A percentile compares a stretch with the other conserved stretches of the same genome.
phyloP scores from a whole-genome alignment of 306 rosid genomes.

The Cicer chorassanicum region DNA sequence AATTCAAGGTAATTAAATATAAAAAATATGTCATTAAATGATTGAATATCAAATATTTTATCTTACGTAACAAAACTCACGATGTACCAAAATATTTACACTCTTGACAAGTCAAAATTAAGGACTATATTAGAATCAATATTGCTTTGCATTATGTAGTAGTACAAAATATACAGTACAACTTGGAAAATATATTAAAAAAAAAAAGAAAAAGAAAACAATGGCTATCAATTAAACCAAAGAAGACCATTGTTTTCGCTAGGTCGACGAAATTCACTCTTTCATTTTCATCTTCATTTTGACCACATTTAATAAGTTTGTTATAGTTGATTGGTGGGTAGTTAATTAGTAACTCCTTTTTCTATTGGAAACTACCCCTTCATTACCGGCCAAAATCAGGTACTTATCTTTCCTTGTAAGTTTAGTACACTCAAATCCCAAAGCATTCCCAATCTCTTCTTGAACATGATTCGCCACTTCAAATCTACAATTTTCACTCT shows the following conservation, averaged over 20 bases:
- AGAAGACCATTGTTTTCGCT: not conserved
- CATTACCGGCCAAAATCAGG: conserved; percentile 80
- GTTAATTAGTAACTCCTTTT: not conserved
- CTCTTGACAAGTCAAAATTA: not conserved
- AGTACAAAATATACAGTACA: not conserved
- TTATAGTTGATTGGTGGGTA: not conserved
- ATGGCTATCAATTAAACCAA: not conserved
- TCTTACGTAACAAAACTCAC: too few species aligned
- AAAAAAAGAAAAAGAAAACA: not conserved
- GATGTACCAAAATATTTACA: too few species aligned
- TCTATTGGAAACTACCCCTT: conserved; percentile 55
- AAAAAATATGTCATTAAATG: too few species aligned
- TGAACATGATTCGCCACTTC: conserved; percentile 74
- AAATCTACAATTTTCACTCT: conserved; percentile 39
- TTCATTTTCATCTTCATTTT: not conserved
- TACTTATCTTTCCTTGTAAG: conserved; percentile 83
- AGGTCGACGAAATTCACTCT: not conserved
- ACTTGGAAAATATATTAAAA: not conserved
- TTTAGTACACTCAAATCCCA: conserved; percentile 70
- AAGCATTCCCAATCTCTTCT: conserved; percentile 52
- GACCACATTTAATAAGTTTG: not conserved
- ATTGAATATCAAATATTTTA: too few species aligned
- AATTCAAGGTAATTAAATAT: too few species aligned
- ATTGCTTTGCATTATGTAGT: conserved; percentile 12
- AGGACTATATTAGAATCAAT: not conserved